Conservation (phyloP, 306 rosid species). For the Medicago truncatula region DNA sequence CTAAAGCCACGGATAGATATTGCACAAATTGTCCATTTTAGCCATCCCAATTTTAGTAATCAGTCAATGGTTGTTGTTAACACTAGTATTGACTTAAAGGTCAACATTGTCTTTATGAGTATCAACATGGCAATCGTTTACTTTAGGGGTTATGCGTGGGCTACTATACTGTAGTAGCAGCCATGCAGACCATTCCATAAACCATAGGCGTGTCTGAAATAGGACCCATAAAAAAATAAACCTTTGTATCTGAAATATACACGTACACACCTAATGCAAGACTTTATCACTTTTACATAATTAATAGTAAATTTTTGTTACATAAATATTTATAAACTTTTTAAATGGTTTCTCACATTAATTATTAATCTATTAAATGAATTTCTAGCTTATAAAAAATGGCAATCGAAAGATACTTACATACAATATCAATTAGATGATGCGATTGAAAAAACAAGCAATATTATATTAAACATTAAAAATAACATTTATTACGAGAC, state of each 20-base stretch:
- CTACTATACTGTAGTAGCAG: constrained; percentile 47
- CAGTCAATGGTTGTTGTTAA: constrained; percentile 15
- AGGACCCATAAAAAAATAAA: constrained; percentile 55
- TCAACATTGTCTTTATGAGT: constrained; percentile 44
- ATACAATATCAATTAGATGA: too few species aligned
- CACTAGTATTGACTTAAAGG: constrained; percentile 39
- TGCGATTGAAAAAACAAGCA: too few species aligned
- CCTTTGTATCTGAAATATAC: constrained; percentile 27
- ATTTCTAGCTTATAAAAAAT: too few species aligned
- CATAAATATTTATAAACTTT: too few species aligned
- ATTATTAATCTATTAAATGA: too few species aligned
- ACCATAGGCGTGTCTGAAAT: constrained; percentile 47
- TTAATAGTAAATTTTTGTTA: too few species aligned
- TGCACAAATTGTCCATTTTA: constrained; percentile 49
- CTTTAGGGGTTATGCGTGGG: constrained; percentile 58
- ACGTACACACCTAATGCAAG: neutral
- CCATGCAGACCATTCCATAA: constrained; percentile 55
- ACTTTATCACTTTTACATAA: neutral
- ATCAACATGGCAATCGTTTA: constrained; percentile 34
- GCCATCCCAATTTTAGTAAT: constrained; percentile 37
- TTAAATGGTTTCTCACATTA: too few species aligned
- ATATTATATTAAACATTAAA: too few species aligned
- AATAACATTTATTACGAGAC: too few species aligned
- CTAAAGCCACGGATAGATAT: constrained; percentile 56
- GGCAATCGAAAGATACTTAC: too few species aligned